Base-by-base conservation (phyloP, 257 asterid species). In the Solanum piurae region DNA sequence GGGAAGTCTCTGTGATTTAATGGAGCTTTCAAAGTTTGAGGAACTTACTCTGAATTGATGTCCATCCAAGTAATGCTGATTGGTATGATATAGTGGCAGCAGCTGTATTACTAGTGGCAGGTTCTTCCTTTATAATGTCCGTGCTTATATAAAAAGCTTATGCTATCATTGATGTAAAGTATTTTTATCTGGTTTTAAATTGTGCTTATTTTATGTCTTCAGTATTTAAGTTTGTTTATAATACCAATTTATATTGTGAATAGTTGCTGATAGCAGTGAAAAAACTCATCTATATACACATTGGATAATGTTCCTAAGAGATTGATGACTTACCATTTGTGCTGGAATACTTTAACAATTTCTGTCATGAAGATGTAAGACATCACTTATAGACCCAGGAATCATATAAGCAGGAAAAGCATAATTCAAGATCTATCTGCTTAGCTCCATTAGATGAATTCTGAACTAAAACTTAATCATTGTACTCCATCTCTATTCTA, bases 1-100 rank as follows among this genome's bases (percentile, higher is more conserved):
- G 92, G 74, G 90, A 90, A 72, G 88, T 83, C 49, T 84, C 93
- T 14, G 88, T 87, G 77, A 42, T 88, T 13, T 92, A 89, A 87
- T 31, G 82, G 86, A 83, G 58, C 84, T 36, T 85, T 29, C 66
- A 38, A 66, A 73, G n/a, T 21, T 52, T 80, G 88, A 46, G 55
- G 52, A 64, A 84, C 88, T 80, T 73, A 31, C 58, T 52, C 29
- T 33, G 80, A 87, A 83, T 83, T 87, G 46, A 69, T 71, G 18
- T 16, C 62, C 44, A 11, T 52, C 44, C 55, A 29, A 83, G 86
- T 34, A 71, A 83, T 58, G 74, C 27, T 83, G 46, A 18, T 71
- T 66, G 9, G 40, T 14, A 12, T 36, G 64, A 44, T 5, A 38
- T 64, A n/a, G 25, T 82, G 33, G 60, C 12, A 36, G 64, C 36